Conservation (phyloP, 116 monocot species). For the Cymodocea nodosa region DNA sequence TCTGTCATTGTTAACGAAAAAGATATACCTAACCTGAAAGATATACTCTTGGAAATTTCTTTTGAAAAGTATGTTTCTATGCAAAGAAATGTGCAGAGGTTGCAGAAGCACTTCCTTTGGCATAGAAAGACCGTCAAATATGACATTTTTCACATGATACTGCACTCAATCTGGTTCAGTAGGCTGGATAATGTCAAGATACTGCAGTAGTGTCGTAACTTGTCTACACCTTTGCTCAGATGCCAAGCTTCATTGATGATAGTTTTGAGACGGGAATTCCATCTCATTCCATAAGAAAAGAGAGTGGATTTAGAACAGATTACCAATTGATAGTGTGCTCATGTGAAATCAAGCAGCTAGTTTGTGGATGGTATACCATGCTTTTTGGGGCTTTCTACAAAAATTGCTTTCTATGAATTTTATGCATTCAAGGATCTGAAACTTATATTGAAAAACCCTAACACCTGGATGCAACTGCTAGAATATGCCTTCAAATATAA, state of each 20-base stretch:
- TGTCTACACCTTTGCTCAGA: not conserved
- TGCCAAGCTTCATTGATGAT: too few species aligned
- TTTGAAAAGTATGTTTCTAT: conserved; percentile 20
- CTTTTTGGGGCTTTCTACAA: too few species aligned
- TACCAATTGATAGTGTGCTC: not conserved
- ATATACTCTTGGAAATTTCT: conserved; percentile 22
- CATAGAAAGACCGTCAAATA: conserved; percentile 29
- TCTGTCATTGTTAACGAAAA: conserved; percentile 38
- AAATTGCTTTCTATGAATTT: too few species aligned
- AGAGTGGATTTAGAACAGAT: not conserved
- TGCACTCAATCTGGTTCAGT: conserved; percentile 48
- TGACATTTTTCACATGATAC: conserved; percentile 50
- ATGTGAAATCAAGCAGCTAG: not conserved
- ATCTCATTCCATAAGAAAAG: not conserved
- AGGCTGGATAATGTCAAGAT: conserved; percentile 19
- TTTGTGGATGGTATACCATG: not conserved
- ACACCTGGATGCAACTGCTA: too few species aligned
- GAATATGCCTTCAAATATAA: too few species aligned
- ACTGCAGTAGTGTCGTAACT: not conserved
- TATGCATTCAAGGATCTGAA: too few species aligned
- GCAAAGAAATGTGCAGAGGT: conserved; percentile 23
- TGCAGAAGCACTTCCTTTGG: conserved; percentile 56
- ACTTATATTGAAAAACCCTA: not conserved
- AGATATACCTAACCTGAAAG: conserved; percentile 39
- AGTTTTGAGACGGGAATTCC: not conserved